Evolutionary conservation across 2,329 filamentous ascomycete genomes (phyloP).

Genomic region (Fusarium sacchari): DNA sequence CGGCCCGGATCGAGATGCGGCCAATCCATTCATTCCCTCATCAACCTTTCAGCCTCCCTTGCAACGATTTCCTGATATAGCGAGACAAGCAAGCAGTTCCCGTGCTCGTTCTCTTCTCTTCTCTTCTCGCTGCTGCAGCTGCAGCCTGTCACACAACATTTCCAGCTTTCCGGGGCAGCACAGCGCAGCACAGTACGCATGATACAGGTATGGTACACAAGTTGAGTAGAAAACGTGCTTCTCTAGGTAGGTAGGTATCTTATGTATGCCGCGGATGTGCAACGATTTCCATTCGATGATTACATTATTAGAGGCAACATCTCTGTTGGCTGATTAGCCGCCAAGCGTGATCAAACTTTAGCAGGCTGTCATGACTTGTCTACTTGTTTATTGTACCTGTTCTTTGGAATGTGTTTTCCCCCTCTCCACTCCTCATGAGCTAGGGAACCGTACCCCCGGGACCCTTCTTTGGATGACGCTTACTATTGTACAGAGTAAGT

Average conservation of each 20-base stretch:
- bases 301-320: background rate
- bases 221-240: background rate
- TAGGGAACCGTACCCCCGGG: background rate
- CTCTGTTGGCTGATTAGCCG: constrained; percentile 5
- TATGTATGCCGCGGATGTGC: background rate
- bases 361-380: background rate
- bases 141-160: constrained; percentile 5
- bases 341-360: background rate
- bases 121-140: background rate
- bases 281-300: background rate
- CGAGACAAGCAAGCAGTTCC: background rate
- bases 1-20: constrained; percentile 38
- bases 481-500: too few relatives aligned
- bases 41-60: constrained; percentile 1
- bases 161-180: constrained; percentile 4
- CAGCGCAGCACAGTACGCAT: background rate
- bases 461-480: constrained; percentile 24
- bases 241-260: too few relatives aligned
- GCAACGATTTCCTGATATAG: background rate
- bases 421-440: background rate
- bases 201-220: background rate
- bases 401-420: constrained; percentile 20
- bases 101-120: background rate
- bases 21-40: background rate
- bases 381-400: background rate